phyloP scores from a whole-genome alignment of 345 rosid genomes.

The Pugionium cornutum region DNA sequence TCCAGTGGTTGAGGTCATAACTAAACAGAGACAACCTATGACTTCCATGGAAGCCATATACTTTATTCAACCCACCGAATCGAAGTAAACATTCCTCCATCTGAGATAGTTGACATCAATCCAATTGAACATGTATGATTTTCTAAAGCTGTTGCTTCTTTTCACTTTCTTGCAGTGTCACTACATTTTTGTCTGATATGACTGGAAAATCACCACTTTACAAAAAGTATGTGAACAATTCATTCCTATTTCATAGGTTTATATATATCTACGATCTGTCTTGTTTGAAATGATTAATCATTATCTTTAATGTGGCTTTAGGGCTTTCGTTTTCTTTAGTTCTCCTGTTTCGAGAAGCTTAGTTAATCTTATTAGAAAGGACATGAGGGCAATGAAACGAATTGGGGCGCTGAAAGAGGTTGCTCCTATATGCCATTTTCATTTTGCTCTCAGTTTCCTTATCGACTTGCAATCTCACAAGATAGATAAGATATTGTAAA shows the following conservation, averaged over 20 bases:
- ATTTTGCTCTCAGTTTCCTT: constrained; percentile 17
- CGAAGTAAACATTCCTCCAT: constrained; percentile 54
- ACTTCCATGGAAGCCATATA: constrained; percentile 90
- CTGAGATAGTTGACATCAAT: constrained; percentile 2
- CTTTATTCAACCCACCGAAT: constrained; percentile 84
- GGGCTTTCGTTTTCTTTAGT: constrained; percentile 97
- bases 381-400: constrained; percentile 71
- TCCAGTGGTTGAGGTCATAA: constrained; percentile 92
- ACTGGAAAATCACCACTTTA: constrained; percentile 82
- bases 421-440: not conserved
- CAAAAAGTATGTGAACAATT: constrained; percentile 66
- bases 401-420: constrained; percentile 95
- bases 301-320: constrained; percentile 35
- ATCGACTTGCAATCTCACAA: constrained; percentile 5
- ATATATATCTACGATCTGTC: not conserved
- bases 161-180: constrained; percentile 51
- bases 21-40: constrained; percentile 83
- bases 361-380: constrained; percentile 73
- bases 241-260: constrained; percentile 17
- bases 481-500: not conserved
- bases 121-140: not conserved
- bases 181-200: constrained; percentile 92
- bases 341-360: constrained; percentile 83
- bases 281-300: not conserved
- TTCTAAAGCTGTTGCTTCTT: constrained; percentile 10